These are phyloP conservation scores for Rosa chinensis DNA, from an alignment of 306 rosid species.

Conservation along the genomic window DNA sequence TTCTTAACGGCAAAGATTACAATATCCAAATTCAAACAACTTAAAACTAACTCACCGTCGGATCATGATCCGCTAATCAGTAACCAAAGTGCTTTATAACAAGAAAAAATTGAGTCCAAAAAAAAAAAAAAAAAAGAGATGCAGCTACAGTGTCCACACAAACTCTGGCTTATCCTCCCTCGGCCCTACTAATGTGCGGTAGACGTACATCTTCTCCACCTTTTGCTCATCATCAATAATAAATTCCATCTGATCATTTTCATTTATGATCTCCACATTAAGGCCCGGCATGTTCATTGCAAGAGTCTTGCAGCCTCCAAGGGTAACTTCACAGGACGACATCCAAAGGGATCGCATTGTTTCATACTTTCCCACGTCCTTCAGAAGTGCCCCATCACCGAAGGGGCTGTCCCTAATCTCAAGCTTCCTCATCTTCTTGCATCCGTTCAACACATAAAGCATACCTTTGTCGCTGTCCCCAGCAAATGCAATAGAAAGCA, in stretches of 20 bases:
- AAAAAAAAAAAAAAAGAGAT: background rate
- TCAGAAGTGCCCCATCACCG: constrained; percentile 72
- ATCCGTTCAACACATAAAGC: constrained; percentile 84
- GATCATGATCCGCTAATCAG: constrained; percentile 48
- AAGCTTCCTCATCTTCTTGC: constrained; percentile 94
- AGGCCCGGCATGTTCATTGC: constrained; percentile 79
- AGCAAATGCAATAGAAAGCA: constrained; percentile 91
- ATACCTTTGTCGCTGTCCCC: constrained; percentile 86
- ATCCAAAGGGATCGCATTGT: constrained; percentile 99
- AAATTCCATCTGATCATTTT: constrained; percentile 46
- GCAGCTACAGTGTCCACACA: constrained; percentile 81
- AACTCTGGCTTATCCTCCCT: constrained; percentile 83
- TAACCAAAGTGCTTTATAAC: constrained; percentile 47
- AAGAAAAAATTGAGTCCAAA: constrained; percentile 21
- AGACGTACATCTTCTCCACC: constrained; percentile 87
- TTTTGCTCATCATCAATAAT: constrained; percentile 43
- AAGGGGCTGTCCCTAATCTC: constrained; percentile 92
- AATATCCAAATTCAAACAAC: constrained; percentile 28
- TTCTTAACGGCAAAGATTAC: constrained; percentile 27
- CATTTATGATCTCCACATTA: constrained; percentile 85
- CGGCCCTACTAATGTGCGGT: constrained; percentile 73
- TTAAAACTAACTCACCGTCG: constrained; percentile 21
- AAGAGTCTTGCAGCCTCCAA: constrained; percentile 70
- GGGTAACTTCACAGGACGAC: constrained; percentile 88
- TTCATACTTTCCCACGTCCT: constrained; percentile 95